Evolutionary conservation across 164 flowering plant species (phyloP), one percentile per base, ranked within the genome.

Genomic region (Protea cynaroides): DNA sequence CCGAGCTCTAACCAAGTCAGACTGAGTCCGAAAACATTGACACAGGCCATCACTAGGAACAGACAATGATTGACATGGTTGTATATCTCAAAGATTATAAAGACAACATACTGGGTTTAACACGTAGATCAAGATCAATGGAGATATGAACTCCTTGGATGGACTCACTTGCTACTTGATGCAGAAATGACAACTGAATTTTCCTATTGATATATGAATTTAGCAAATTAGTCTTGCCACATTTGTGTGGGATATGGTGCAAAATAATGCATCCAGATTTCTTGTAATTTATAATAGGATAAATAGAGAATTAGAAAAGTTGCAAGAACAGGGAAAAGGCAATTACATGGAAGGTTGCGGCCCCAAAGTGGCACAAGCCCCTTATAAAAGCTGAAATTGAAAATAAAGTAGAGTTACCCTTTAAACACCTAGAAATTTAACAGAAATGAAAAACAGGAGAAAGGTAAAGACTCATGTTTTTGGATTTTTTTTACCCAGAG

Each of bases 321-420:
- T 55, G 61, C 11, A 18, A 36, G 12, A 62, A 22, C n/a, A 38
- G 29, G 34, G 52, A 38, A 54, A 68, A 38, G 9, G 46, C 7
- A 73, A 65, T 75, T 86, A 89, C 95, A 90, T 81, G 97, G 97
- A 74, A 90, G 85, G 69, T 92, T 87, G 7, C 96, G 86, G 54
- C 89, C 84, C 96, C 85, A 85, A 50, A 89, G 94, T 67, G 96
- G 97, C 74, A 82, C 25, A 69, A 92, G 88, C 17, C 97, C 96
- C 64, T 71, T 77, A 80, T 86, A 89, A 40, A 89, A 86, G 63
- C 96, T 92, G 94, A 78, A 81, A 59, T 13, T 22, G 71, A 51
- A 63, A 25, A 71, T 13, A 19, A 63, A 58, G 7, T 11, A 8
- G 19, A 18, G 17, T 14, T 12, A 37, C 29, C 38, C 18, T 69